These are phyloP conservation scores for Mrakia gelida DNA, from an alignment of 768 basidiomycete genomes.

Conservation along the genomic window DNA sequence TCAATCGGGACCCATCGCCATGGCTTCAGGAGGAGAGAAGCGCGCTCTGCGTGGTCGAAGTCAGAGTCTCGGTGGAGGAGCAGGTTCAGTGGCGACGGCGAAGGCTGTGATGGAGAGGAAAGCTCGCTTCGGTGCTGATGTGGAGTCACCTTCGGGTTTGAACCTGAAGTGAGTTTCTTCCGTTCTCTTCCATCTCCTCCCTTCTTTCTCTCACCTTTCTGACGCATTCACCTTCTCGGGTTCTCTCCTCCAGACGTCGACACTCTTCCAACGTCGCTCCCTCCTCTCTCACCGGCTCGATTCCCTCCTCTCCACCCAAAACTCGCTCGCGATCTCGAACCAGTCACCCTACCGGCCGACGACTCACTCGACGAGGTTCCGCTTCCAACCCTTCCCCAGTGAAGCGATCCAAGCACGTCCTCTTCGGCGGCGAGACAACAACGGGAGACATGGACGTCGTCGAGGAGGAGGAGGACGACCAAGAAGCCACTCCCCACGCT, in stretches of 20 bases:
- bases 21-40: neutral
- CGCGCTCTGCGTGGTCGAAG: neutral
- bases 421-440: neutral
- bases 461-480: constrained; percentile 10
- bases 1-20: neutral
- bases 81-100: neutral
- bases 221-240: neutral
- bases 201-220: neutral
- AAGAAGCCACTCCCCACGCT: neutral
- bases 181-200: neutral
- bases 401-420: constrained; percentile 12
- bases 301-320: neutral
- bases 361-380: constrained; percentile 3
- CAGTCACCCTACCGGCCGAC: neutral
- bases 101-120: constrained; percentile 10
- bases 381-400: neutral
- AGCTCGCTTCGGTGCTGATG: neutral
- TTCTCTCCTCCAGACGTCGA: neutral
- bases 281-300: neutral
- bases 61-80: constrained; percentile 12
- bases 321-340: constrained; percentile 2
- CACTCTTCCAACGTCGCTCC: constrained; percentile 19
- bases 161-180: constrained; percentile 2
- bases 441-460: neutral
- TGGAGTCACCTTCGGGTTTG: neutral